phyloP scores from a whole-genome alignment of 2,329 filamentous ascomycete species.

The Diaporthe ilicicola region DNA sequence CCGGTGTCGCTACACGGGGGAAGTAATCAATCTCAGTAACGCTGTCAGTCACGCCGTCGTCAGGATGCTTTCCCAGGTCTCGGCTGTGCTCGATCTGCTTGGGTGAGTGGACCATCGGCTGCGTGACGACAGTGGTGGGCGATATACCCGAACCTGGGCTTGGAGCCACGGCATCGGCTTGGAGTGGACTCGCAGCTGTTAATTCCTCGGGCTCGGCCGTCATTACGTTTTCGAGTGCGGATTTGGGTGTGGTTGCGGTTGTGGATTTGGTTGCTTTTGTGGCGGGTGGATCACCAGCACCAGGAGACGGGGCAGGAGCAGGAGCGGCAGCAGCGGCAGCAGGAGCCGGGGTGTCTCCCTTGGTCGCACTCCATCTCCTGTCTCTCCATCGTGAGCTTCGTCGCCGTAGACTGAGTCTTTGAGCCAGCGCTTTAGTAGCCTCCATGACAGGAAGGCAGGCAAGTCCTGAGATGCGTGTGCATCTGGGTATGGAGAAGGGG shows the following conservation, averaged over 20 bases:
- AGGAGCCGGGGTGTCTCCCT: neutral
- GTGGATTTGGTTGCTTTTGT: neutral
- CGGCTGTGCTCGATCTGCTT: conserved; percentile 38
- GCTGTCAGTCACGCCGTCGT: neutral
- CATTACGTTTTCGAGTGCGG: neutral
- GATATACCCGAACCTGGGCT: conserved; percentile 55
- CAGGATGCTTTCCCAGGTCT: neutral
- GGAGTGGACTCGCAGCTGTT: conserved; percentile 29
- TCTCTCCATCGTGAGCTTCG: conserved; percentile 28
- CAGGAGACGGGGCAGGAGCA: neutral
- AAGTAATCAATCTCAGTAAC: conserved; percentile 28
- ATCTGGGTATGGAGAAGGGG: conserved; percentile 18
- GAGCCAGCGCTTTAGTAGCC: conserved; percentile 33
- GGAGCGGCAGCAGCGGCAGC: neutral
- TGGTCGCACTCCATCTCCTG: conserved; percentile 11
- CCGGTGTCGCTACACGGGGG: neutral
- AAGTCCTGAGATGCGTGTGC: conserved; percentile 23
- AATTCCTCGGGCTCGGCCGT: neutral
- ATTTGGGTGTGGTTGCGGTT: neutral
- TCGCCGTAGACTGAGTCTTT: conserved; percentile 29
- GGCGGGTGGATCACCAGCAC: neutral
- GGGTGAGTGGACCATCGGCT: conserved; percentile 37
- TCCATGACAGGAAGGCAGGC: conserved; percentile 33
- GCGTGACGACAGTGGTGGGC: conserved; percentile 44
- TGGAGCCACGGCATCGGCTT: conserved; percentile 36